phyloP scores from a whole-genome alignment of 139 green algal species.

The Tetradesmus lagerheimii region DNA sequence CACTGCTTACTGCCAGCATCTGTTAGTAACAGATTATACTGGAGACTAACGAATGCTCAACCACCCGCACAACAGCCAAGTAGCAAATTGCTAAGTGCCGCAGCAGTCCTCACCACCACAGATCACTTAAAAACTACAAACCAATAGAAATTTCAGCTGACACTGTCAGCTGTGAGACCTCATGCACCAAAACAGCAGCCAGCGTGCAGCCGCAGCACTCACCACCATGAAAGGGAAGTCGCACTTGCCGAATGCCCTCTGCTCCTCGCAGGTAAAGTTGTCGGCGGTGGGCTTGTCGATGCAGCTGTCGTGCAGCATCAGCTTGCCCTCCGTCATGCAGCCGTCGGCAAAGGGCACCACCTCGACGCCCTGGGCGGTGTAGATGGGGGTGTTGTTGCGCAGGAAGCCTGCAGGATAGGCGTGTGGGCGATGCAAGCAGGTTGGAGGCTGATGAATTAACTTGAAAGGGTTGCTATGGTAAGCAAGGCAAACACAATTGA shows the following conservation, averaged over 20 bases:
- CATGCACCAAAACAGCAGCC: no score
- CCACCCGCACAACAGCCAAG: no score
- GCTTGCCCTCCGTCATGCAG: slow-evolving; percentile 63
- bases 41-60: no score
- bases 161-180: no score
- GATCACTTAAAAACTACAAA: no score
- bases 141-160: no score
- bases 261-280: slow-evolving; percentile 66
- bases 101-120: no score
- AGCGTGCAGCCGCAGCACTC: neutral
- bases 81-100: no score
- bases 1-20: no score
- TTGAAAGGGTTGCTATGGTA: no score
- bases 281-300: slow-evolving; percentile 78
- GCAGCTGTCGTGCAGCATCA: slow-evolving; percentile 71
- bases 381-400: slow-evolving; percentile 76
- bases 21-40: no score
- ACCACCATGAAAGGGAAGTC: slow-evolving; percentile 36
- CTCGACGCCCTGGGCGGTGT: slow-evolving; percentile 65
- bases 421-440: neutral
- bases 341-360: slow-evolving; percentile 72
- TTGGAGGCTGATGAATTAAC: no score
- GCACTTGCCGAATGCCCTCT: slow-evolving; percentile 48
- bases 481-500: neutral
- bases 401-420: slow-evolving; percentile 47